Conservation (phyloP, 495 filamentous ascomycete genomes). For the Aspergillus heteromorphus region DNA sequence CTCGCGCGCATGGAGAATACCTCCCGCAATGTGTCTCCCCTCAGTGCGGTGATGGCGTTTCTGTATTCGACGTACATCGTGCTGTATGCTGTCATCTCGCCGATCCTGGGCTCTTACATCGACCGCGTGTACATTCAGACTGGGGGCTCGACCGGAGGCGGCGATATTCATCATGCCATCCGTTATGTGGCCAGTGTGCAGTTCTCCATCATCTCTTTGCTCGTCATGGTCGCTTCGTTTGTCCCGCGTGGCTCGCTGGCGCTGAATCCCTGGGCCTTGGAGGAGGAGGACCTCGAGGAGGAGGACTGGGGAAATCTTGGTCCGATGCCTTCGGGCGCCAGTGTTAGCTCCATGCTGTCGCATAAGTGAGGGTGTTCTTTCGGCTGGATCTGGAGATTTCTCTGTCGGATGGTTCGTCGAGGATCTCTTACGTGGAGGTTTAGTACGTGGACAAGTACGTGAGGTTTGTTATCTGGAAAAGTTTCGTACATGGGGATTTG, state of each 20-base stretch:
- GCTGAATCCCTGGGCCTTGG: slow-evolving; percentile 35
- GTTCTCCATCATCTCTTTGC: slow-evolving; percentile 29
- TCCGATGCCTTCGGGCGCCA: slow-evolving; percentile 10
- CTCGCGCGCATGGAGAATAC: slow-evolving; percentile 31
- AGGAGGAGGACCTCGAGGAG: slow-evolving; percentile 24
- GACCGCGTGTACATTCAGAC: slow-evolving; percentile 27
- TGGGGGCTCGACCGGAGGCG: slow-evolving; percentile 16
- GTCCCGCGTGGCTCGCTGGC: slow-evolving; percentile 27
- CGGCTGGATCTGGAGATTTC: too few species aligned
- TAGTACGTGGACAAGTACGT: too few species aligned
- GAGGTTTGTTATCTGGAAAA: too few species aligned
- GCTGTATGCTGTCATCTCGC: slow-evolving; percentile 34
- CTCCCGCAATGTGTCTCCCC: slow-evolving; percentile 35
- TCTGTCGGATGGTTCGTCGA: too few species aligned
- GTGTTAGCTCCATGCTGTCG: neutral
- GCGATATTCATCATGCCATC: slow-evolving; percentile 18
- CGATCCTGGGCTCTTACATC: slow-evolving; percentile 37
- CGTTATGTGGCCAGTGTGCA: slow-evolving; percentile 34
- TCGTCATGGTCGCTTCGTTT: slow-evolving; percentile 34
- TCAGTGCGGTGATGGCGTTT: slow-evolving; percentile 45
- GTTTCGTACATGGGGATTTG: too few species aligned
- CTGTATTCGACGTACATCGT: slow-evolving; percentile 42
- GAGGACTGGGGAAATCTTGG: slow-evolving; percentile 9
- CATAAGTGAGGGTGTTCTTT: neutral
- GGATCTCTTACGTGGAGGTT: too few species aligned